These are phyloP conservation scores for Colletotrichum salicis DNA, from an alignment of 2,329 filamentous ascomycete species.

Conservation along the genomic window DNA sequence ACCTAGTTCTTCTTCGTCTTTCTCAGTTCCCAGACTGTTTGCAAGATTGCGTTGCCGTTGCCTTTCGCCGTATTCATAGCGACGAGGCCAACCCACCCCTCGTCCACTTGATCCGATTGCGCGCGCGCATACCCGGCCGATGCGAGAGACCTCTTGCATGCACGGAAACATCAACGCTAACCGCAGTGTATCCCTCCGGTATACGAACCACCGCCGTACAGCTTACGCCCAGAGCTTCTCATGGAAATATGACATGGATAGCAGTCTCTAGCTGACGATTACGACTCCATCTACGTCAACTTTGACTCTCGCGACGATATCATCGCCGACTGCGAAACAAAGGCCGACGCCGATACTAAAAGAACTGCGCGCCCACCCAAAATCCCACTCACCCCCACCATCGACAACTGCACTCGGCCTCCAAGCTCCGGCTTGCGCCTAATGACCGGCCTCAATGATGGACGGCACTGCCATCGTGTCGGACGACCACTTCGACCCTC, in stretches of 20 bases:
- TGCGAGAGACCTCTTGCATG: constrained; percentile 4
- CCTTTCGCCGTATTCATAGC: background rate
- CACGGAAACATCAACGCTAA: background rate
- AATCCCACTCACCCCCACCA: constrained; percentile 35
- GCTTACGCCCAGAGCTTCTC: background rate
- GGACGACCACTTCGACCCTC: constrained; percentile 70
- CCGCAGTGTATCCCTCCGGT: background rate
- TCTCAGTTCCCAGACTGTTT: background rate
- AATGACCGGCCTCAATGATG: constrained; percentile 54
- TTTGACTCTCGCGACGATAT: background rate
- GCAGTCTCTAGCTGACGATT: constrained; percentile 25
- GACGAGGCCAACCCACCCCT: background rate
- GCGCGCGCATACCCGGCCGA: constrained; percentile 7
- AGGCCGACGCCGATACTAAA: background rate
- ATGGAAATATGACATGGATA: constrained; percentile 25
- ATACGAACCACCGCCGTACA: background rate
- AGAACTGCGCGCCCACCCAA: background rate
- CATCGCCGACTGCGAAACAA: constrained; percentile 1
- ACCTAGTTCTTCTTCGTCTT: background rate
- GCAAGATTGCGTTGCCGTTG: background rate
- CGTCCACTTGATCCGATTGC: background rate
- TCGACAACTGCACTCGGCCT: constrained; percentile 34
- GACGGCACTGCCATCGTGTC: constrained; percentile 60
- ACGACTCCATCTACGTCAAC: background rate
- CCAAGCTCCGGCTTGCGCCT: constrained; percentile 35